Evolutionary conservation across 2,329 filamentous ascomycete species (phyloP), one percentile per base, ranked within the genome.

Genomic region (Calonectria hongkongensis): DNA sequence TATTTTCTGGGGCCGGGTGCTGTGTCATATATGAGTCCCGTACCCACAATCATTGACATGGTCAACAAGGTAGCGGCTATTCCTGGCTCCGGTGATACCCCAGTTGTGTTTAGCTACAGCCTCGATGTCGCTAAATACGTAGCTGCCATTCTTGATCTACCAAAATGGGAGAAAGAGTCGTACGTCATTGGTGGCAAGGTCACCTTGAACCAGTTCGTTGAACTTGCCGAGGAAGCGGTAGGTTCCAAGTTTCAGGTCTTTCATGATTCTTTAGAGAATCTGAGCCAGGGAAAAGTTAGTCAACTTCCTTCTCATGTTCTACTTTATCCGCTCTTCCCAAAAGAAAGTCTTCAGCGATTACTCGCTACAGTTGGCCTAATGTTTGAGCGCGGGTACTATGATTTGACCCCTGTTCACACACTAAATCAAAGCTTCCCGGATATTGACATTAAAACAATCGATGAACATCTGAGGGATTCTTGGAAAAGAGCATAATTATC

Each of bases 161-260:
- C 54, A 21, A 60, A 41, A 25, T 60, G 54, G 54, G 54, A 60
- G 2, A 60, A 60, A 8, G 54, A 60, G 21, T 60, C 13, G 12
- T 60, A 60, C 9, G 15, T 60, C 7, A 60, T 27, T 2, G 54
- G 54, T 12, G 54, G 54, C 7, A 60, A 41, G 18, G 54, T 15
- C 13, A 60, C 54, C 4, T 60, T 36, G 54, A 60, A 60, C 54
- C n/a, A 60, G 54, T 41, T 60, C 5, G 33, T 60, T 60, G 21
- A 5, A 0, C 18, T 27, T 6, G 54, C 54, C 13, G 54, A 60
- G 36, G 36, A 60, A 41, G 54, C 25, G 4, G 25, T 7, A 15
- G 36, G 54, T 21, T 25, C 54, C 12, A 60, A 41, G 15, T 60
- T 60, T n/a, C 1, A 41, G 12, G 33, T 60, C 7, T 2, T 18